A percentile compares a stretch with the other conserved stretches of the same genome.
Evolutionary conservation across 1,284 basidiomycete genomes (phyloP).

Genomic region (Dichomitus squalens): DNA sequence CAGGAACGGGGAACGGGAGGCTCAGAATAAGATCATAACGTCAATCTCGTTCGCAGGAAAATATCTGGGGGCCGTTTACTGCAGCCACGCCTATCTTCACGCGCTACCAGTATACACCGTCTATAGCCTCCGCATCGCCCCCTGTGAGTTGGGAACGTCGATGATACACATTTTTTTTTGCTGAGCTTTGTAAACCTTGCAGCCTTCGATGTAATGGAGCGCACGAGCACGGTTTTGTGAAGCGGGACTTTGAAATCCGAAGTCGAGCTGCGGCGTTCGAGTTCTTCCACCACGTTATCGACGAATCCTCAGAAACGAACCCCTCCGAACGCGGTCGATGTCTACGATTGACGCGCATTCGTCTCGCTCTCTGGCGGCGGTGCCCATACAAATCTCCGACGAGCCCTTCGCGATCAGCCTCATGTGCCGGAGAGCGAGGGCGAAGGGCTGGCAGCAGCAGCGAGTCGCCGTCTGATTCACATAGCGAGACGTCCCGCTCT

Average conservation of each 20-base stretch:
- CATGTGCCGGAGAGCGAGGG: not conserved
- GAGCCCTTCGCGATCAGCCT: not conserved
- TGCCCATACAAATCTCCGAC: not conserved
- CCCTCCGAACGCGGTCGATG: not conserved
- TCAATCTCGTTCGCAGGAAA: slow-evolving; percentile 9
- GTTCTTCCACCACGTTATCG: not conserved
- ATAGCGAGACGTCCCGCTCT: not conserved
- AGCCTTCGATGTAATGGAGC: not conserved
- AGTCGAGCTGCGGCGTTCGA: not conserved
- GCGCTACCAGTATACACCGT: not conserved
- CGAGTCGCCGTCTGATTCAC: not conserved
- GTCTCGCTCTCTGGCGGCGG: not conserved
- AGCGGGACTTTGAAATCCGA: not conserved
- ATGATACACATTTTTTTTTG: too few species aligned
- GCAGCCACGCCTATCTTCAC: not conserved
- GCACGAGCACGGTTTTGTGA: not conserved
- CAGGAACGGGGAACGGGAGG: slow-evolving; percentile 2
- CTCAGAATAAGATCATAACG: slow-evolving; percentile 14
- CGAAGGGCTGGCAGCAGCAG: not conserved
- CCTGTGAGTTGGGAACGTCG: too few species aligned
- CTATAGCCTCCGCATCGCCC: too few species aligned
- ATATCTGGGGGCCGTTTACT: slow-evolving; percentile 1
- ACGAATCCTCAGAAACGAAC: not conserved
- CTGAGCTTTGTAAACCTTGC: too few species aligned
- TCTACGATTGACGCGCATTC: not conserved